A percentile compares a stretch with the other conserved stretches of the same genome.
Conservation (phyloP, 345 rosid genomes). For the Firmiana major region DNA sequence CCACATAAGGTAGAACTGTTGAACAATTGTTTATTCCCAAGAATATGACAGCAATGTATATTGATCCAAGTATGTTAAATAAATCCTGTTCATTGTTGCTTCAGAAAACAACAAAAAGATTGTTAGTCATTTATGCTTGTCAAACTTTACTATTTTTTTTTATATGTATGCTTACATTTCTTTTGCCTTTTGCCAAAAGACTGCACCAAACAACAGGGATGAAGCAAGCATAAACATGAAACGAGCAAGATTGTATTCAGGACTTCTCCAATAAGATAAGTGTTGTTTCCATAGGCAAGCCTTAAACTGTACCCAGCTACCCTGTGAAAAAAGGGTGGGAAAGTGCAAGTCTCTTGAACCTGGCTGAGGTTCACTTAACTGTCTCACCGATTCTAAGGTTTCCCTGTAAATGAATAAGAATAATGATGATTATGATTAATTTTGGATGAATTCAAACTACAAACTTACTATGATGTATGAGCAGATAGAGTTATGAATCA, state of each 20-base stretch:
- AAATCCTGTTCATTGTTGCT: slow-evolving; percentile 37
- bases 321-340: slow-evolving; percentile 32
- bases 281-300: slow-evolving; percentile 59
- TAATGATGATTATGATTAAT: not conserved
- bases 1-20: slow-evolving; percentile 27
- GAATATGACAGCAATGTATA: slow-evolving; percentile 27
- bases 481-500: not conserved
- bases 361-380: slow-evolving; percentile 30
- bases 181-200: slow-evolving; percentile 30
- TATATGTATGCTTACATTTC: slow-evolving; percentile 21
- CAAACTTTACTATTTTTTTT: not conserved
- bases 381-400: slow-evolving; percentile 30
- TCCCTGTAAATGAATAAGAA: slow-evolving; percentile 20
- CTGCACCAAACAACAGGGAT: slow-evolving; percentile 25
- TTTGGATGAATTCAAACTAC: not conserved
- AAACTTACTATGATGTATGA: not conserved
- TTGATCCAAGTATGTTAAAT: slow-evolving; percentile 31
- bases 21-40: slow-evolving; percentile 34
- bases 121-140: not conserved
- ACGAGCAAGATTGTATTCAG: slow-evolving; percentile 38
- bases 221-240: slow-evolving; percentile 18
- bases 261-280: slow-evolving; percentile 56
- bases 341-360: slow-evolving; percentile 39
- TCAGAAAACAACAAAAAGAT: slow-evolving; percentile 1
- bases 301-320: slow-evolving; percentile 30